Base-by-base conservation (phyloP, 805 yeast species). In the Cyberlindnera bimundalis region DNA sequence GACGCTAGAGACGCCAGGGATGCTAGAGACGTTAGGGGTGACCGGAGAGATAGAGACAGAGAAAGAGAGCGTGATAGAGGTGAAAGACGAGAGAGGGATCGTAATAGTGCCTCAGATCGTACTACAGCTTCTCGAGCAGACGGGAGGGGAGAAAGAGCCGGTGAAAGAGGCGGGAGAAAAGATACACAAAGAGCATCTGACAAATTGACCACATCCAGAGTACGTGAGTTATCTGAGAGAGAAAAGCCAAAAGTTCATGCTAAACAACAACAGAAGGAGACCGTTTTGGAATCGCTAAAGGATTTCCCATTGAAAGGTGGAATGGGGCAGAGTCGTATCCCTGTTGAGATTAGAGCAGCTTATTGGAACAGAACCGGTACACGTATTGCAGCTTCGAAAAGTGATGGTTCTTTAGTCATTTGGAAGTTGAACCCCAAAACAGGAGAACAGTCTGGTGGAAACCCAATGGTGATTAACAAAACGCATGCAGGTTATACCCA, bases 401-500 rank as follows among this genome's bases (percentile, higher is more conserved):
- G 54, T 11, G 66, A 64, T 41, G 43, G 56, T 2, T 46, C 54
- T 0, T 45, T 67, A 4, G 47, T 60, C 24, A 47, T 63, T 11
- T 66, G 70, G 70, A 56, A 53, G 11, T 12, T 48, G 30, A 29
- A 17, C 10, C 11, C 21, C 4, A 21, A 34, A 4, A n/a, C 33
- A 10, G 36, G 35, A 1, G 54, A 70, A 26, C 67, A 73, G 2
- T 62, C 65, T 3, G 52, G 54, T 16, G 42, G 49, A 15, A 39
- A 33, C 4, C 56, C 67, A 3, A 40, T 57, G 1, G 55, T 61
- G 11, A 64, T 77, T 16, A 71, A 65, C 29, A 58, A 59, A 24
- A 64, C 72, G 2, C 79, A 75, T 46, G 43, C 48, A 3, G 58
- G 58, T 34, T 50, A 66, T 2, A 71, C 71, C 16, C 70, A 67